Evolutionary conservation across 345 rosid genomes (phyloP), one percentile per base, ranked within the genome.

Genomic region (Pugionium dolabratum): DNA sequence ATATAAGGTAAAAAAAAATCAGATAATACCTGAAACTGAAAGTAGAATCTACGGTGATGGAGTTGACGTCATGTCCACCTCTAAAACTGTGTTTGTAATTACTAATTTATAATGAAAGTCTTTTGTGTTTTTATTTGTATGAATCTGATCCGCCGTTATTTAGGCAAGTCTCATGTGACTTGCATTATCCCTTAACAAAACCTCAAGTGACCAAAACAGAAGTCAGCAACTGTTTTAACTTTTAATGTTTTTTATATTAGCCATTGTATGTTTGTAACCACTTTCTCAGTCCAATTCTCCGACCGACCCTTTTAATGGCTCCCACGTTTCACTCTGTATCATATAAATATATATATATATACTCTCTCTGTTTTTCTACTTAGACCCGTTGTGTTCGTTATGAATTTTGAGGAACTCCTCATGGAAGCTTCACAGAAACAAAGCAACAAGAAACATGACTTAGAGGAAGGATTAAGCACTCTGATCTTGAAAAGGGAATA

Each of bases 381-480:
- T 69, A 64, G n/a, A 39, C 34, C 6, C 39, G 3, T 59, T 35
- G 43, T 30, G 25, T 33, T 54, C 11, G 2, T 33, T 31, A 91
- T 85, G 96, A 91, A 83, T 77, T 90, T 88, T 76, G 96, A 88
- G 75, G 86, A 91, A 74, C 71, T 82, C 44, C 80, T 86, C 57
- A 83, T 76, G 93, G 84, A 83, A 59, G 66, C 64, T 71, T 70
- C 44, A 11, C 82, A 69, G 31, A 78, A 74, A 47, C 66, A 83
- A 30, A 77, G 61, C 72, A 76, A 71, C 67, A 80, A 79, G 52
- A 71, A 59, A 66, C 62, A 64, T 34, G 70, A 65, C 8, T 90
- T 87, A 8, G 81, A 82, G 40, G 78, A 83, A 44, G 88, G 85
- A 69, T 76, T 50, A n/a, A 43, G 43, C 26, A 9, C 9, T 33